Conservation (phyloP, 2,329 filamentous ascomycete genomes). For the Colletotrichum musae region DNA sequence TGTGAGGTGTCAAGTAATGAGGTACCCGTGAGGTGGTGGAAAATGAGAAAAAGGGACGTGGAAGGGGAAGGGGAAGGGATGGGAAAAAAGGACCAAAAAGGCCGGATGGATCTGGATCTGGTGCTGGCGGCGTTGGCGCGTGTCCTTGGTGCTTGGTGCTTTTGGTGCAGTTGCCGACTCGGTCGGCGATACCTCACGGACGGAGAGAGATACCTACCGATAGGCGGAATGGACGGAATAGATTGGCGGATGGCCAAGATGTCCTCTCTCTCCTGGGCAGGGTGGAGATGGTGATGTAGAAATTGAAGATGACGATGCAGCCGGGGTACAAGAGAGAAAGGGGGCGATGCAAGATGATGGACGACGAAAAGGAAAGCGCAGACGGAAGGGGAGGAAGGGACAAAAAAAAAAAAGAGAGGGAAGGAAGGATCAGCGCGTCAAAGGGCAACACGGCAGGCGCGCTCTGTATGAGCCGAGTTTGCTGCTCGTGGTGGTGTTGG, state of each 20-base stretch:
- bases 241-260: background rate
- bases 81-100: background rate
- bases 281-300: background rate
- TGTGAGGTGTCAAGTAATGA: constrained; percentile 39
- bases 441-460: constrained; percentile 8
- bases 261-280: background rate
- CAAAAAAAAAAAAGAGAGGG: constrained; percentile 42
- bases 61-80: background rate
- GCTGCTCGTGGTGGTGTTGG: constrained; percentile 38
- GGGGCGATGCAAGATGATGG: background rate
- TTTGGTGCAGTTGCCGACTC: too few relatives aligned
- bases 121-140: too few relatives aligned
- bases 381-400: constrained; percentile 38
- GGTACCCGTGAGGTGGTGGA: constrained; percentile 20
- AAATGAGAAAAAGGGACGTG: background rate
- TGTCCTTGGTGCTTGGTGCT: too few relatives aligned
- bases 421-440: constrained; percentile 3
- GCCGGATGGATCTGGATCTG: too few relatives aligned
- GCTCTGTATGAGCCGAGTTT: constrained; percentile 39
- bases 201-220: background rate
- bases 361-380: background rate
- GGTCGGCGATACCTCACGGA: too few relatives aligned
- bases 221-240: background rate
- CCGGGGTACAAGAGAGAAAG: too few relatives aligned
- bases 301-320: background rate